Evolutionary conservation across 2,329 filamentous ascomycete species (phyloP).

Genomic region (Eutypa lata): DNA sequence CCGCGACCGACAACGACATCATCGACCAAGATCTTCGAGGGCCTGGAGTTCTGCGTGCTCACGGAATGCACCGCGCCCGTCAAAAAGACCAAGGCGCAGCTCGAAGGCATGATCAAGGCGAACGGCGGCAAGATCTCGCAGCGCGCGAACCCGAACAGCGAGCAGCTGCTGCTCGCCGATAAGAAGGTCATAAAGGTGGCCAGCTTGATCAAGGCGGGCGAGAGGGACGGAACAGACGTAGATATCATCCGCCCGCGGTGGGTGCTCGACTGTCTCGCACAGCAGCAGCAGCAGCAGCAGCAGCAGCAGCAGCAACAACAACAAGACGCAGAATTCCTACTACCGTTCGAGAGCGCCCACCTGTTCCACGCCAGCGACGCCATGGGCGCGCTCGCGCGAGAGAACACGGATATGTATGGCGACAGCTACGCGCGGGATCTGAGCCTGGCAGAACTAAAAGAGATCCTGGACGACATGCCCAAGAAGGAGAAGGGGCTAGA

Average conservation of each 20-base stretch:
- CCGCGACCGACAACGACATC: conserved; percentile 38
- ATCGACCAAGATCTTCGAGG: conserved; percentile 64
- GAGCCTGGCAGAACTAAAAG: conserved; percentile 58
- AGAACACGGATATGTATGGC: conserved; percentile 70
- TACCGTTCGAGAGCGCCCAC: conserved; percentile 61
- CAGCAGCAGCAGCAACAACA: no score
- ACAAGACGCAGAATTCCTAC: conserved; percentile 56
- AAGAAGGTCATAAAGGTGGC: conserved; percentile 79
- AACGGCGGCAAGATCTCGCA: conserved; percentile 81
- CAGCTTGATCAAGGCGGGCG: conserved; percentile 67
- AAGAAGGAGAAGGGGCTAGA: conserved; percentile 34
- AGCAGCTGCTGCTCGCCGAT: conserved; percentile 74
- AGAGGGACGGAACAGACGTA: conserved; percentile 38
- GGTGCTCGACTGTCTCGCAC: conserved; percentile 77
- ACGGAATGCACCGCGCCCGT: conserved; percentile 68
- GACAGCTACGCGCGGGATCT: conserved; percentile 81
- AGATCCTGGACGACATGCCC: conserved; percentile 48
- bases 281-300: conserved; percentile 10
- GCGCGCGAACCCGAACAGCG: conserved; percentile 57
- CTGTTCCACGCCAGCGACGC: conserved; percentile 66
- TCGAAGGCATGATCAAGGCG: conserved; percentile 78
- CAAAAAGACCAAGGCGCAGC: conserved; percentile 73
- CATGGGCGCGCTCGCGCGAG: conserved; percentile 50
- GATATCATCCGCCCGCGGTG: conserved; percentile 78
- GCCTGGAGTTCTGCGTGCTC: conserved; percentile 78